phyloP scores from a whole-genome alignment of 2,329 filamentous ascomycete genomes.

The Pseudogymnoascus sp. region DNA sequence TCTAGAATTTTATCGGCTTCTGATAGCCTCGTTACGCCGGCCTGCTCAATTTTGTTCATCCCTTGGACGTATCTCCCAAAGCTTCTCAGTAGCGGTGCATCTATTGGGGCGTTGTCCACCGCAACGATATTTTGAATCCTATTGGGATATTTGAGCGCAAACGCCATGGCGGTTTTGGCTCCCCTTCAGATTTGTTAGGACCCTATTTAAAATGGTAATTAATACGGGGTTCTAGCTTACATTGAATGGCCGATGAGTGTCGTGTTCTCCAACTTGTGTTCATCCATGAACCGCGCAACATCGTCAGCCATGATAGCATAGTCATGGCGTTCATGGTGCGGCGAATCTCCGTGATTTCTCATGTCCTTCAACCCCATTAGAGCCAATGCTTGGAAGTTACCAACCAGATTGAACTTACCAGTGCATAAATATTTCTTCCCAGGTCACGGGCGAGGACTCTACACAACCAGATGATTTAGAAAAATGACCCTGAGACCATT shows the following conservation, averaged over 20 bases:
- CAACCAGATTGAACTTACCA: constrained; percentile 45
- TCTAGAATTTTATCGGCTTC: constrained; percentile 75
- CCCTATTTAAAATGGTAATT: background rate
- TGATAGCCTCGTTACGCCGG: constrained; percentile 56
- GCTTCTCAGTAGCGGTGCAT: constrained; percentile 63
- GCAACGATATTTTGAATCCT: constrained; percentile 65
- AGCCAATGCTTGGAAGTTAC: constrained; percentile 9
- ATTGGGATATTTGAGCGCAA: constrained; percentile 64
- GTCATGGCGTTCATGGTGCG: constrained; percentile 67
- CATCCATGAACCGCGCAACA: constrained; percentile 66
- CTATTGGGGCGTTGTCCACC: constrained; percentile 88
- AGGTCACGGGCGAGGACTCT: constrained; percentile 77
- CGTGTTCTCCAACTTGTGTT: constrained; percentile 60
- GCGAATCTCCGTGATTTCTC: constrained; percentile 87
- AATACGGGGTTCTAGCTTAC: constrained; percentile 37
- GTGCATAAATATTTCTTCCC: constrained; percentile 69
- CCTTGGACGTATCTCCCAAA: constrained; percentile 76
- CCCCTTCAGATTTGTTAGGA: constrained; percentile 46
- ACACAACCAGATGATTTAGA: constrained; percentile 4
- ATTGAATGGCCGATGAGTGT: constrained; percentile 92
- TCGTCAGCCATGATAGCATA: constrained; percentile 79
- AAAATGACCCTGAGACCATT: background rate
- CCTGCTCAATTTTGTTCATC: constrained; percentile 73
- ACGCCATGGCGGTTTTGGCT: constrained; percentile 84
- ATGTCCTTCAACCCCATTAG: constrained; percentile 55